Conservation (phyloP, 768 basidiomycete genomes). For the Hygrophoropsis aurantiaca region DNA sequence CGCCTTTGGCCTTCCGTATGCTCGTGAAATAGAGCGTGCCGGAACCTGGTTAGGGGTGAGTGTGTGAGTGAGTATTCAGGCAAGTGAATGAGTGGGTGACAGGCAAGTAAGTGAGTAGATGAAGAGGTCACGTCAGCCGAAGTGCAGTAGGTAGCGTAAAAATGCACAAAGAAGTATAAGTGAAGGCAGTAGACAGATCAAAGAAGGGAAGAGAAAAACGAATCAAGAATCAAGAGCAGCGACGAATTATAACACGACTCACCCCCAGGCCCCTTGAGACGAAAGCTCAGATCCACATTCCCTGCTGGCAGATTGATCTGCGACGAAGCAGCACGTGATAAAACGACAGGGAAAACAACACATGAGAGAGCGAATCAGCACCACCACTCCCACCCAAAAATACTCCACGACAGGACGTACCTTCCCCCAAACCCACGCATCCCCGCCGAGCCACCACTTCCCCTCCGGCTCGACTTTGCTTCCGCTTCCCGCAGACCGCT, state of each 20-base stretch:
- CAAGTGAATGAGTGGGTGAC: too few relatives aligned
- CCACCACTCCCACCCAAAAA: not conserved
- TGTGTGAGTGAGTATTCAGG: not conserved
- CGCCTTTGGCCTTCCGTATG: constrained; percentile 72
- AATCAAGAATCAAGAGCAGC: not conserved
- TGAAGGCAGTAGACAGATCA: too few relatives aligned
- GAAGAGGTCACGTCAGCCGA: too few relatives aligned
- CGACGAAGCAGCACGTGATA: not conserved
- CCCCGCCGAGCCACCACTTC: constrained; percentile 64
- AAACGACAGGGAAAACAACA: too few relatives aligned
- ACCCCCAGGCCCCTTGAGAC: constrained; percentile 73
- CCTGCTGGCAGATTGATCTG: constrained; percentile 76
- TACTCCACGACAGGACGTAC: constrained; percentile 38
- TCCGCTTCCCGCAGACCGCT: too few relatives aligned
- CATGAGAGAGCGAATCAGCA: too few relatives aligned
- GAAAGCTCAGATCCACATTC: constrained; percentile 75
- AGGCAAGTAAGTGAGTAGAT: too few relatives aligned
- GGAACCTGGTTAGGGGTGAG: constrained; percentile 44
- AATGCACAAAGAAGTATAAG: too few relatives aligned
- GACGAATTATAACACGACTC: constrained; percentile 10
- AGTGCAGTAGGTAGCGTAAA: too few relatives aligned
- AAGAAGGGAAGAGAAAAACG: too few relatives aligned
- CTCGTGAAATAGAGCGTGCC: constrained; percentile 86
- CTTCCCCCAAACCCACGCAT: constrained; percentile 67
- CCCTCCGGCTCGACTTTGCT: constrained; percentile 35